Base-by-base conservation (phyloP, 352 stramenopile species). In the Blastocystis sp. region DNA sequence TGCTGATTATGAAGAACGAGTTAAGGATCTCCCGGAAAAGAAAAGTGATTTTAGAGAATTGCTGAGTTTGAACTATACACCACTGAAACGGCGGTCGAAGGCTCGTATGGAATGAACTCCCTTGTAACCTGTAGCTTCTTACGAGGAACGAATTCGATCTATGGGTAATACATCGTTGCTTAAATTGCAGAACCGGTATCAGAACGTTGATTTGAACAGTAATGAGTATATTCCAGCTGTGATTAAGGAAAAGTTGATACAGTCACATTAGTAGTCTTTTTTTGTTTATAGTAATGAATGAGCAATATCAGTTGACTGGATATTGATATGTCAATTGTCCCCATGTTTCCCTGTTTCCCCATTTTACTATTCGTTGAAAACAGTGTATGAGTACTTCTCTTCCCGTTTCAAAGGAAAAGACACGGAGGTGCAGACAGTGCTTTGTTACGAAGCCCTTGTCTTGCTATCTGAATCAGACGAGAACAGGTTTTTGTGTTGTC, bases 141-240 rank as follows among this genome's bases (percentile, higher is more conserved):
- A 68, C 68, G 73, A 84, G 30, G 73, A 84, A 1, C 73, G 73
- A 19, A 64, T 84, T 37, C 73, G 42, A 19, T 57, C n/a, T 11
- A 62, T 84, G 48, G 73, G 73, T 1, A 44, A 48, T 17, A 64
- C 19, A 1, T 66, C 73, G 17, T 51, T 84, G 44, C 22, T 33
- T 54, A 84, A 84, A 17, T 51, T 84, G 44, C 51, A 84, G 51
- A 84, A 64, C 44, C 73, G 73, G 3, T 84, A 84, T 48, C 73
- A 84, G 73, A 66, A 84, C 42, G 53, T 60, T 27, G 73, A 84
- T 44, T 53, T 84, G 44, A 51, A 84, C 30, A 68, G 35, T 44
- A 84, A 84, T 44, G 53, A 69, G 33, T 84, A 68, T 27, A 84
- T 84, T 68, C 73, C 73, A 24, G 73, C 66, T 40, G 73, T 84